Base-by-base conservation (phyloP, 352 stramenopile species). In the Phytopythium sindhum region DNA sequence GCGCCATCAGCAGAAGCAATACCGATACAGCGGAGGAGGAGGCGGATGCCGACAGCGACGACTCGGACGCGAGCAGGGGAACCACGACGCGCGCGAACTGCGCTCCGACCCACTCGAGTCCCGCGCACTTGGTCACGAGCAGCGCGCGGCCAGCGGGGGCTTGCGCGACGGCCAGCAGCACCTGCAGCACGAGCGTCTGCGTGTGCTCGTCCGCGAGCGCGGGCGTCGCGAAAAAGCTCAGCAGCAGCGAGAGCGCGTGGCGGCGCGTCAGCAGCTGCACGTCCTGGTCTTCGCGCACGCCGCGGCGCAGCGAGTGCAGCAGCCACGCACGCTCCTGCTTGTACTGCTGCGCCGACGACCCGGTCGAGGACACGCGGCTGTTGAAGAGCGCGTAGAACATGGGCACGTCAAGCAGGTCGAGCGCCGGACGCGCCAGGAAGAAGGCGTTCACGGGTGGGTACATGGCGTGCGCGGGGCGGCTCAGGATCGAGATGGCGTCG, bases 311-410 rank as follows among this genome's bases (percentile, higher is more conserved):
- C 17, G 73, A 75, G 55, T 96, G 84, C 12, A 96, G 73, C 39
- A 96, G 72, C 88, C 88, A 96, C 28, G 85, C 89, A 8, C 88
- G 84, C 65, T 94, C 88, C 61, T 94, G 84, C 24, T 89, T 86
- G 67, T 85, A 93, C 52, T 57, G 52, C 29, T 57, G 52, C 26
- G 29, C 29, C 52, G 29, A 28, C 29, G 21, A 14, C 2, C 15
- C 29, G 10, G 52, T 23, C 12, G 52, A 57, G 17, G 52, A 73
- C 44, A 83, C 73, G 31, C 81, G 80, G 37, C 79, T 91, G 71
- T 95, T 90, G 68, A 96, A 96, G 5, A 96, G 67, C 51, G 88
- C 78, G 67, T 94, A 96, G 63, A 96, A 96, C 86, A 96, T 95
- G 3, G 88, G 88, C 12, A 96, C 88, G 64, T 95, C 86, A 45